phyloP scores from a whole-genome alignment of 73 alveolate species.

The Paramecium pentaurelia region DNA sequence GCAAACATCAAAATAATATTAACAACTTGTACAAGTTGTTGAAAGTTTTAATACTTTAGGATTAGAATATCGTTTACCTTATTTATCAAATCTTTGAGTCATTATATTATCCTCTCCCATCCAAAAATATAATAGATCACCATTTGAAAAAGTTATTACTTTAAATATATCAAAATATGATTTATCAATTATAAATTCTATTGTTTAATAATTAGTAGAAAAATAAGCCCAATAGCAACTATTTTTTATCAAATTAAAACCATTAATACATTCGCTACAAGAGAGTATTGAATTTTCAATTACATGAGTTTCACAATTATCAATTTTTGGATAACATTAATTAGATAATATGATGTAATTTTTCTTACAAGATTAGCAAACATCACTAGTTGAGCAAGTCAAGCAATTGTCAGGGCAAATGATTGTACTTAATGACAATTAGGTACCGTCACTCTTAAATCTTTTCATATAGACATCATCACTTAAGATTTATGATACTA shows the following conservation, averaged over 20 bases:
- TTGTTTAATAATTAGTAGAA: background rate
- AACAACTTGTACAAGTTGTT: background rate
- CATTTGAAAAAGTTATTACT: background rate
- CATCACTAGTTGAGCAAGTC: background rate
- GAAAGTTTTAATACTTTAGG: background rate
- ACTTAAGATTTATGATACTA: background rate
- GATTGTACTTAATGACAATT: background rate
- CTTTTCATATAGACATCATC: constrained; percentile 14
- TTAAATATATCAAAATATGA: background rate
- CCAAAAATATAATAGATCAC: background rate
- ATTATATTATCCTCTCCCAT: background rate
- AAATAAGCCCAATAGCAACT: background rate
- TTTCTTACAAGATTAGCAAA: background rate
- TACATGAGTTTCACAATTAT: background rate
- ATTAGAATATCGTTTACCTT: background rate
- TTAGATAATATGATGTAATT: background rate
- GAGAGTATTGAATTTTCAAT: background rate
- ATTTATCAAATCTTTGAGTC: background rate
- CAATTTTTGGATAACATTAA: background rate
- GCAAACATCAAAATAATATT: background rate
- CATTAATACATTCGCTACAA: background rate
- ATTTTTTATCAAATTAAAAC: background rate
- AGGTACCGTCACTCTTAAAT: background rate
- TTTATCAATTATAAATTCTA: background rate
- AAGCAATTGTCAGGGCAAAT: background rate